Percentiles rank a stretch among this genome's conserved stretches.
These are phyloP conservation scores for Trichophyton verrucosum DNA, from an alignment of 2,329 filamentous ascomycete species.

Conservation along the genomic window DNA sequence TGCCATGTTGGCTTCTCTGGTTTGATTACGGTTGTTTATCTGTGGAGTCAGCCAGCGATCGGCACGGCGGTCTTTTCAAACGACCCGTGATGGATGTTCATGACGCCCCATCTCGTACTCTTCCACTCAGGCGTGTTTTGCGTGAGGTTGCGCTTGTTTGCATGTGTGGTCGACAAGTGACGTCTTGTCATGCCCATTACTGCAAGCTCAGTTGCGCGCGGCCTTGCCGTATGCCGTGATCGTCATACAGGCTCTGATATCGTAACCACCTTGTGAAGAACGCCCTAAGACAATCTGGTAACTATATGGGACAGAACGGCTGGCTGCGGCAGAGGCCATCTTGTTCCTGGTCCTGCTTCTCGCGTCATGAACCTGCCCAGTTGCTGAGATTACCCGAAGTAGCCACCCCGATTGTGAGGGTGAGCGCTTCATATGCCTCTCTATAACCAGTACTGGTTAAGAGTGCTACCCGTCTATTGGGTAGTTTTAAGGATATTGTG, in stretches of 20 bases:
- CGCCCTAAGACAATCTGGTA: neutral
- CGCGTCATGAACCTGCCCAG: neutral
- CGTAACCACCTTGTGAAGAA: neutral
- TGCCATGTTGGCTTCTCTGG: neutral
- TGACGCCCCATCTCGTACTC: neutral
- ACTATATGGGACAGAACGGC: neutral
- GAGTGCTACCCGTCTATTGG: too few relatives aligned
- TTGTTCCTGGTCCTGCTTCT: neutral
- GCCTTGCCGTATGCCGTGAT: neutral
- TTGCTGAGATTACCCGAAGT: neutral
- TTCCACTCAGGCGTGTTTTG: neutral
- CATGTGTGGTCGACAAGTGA: neutral
- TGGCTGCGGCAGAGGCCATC: neutral
- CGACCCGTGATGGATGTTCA: neutral
- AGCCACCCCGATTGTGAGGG: neutral
- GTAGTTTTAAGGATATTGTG: neutral
- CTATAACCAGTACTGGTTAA: too few relatives aligned
- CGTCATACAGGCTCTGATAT: neutral
- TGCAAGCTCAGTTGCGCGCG: neutral
- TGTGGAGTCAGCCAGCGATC: neutral
- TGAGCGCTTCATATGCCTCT: neutral
- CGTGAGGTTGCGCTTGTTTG: neutral
- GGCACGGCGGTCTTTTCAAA: neutral
- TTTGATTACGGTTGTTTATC: slow-evolving; percentile 1
- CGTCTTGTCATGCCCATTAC: neutral